phyloP scores from a whole-genome alignment of 352 stramenopile species.

The Pythium biforme region DNA sequence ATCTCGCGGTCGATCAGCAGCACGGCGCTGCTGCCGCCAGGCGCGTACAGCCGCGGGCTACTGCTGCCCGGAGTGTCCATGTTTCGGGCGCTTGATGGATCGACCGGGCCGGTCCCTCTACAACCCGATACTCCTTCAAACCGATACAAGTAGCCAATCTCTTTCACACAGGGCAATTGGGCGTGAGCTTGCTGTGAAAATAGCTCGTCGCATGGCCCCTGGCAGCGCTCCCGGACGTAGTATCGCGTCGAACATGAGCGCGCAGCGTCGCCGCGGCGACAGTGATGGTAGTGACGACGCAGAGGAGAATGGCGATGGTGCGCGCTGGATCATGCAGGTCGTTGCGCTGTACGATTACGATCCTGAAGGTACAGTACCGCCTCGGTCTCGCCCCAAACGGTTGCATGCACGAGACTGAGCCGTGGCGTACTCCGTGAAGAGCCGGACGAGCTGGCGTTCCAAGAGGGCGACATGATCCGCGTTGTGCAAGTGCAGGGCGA shows the following conservation, averaged over 20 bases:
- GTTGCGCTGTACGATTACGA: conserved; percentile 63
- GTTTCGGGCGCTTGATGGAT: too few species aligned
- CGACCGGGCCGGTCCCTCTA: conserved; percentile 1
- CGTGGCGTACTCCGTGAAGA: conserved; percentile 29
- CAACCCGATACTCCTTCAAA: background rate
- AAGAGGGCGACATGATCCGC: conserved; percentile 41
- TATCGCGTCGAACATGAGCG: conserved; percentile 5
- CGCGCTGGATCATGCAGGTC: conserved; percentile 42
- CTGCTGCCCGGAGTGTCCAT: background rate
- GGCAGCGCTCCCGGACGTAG: too few species aligned
- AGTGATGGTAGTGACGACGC: background rate
- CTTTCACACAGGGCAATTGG: too few species aligned
- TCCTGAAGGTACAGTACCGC: conserved; percentile 38
- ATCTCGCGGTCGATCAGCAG: conserved; percentile 59
- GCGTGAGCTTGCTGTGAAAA: conserved; percentile 8
- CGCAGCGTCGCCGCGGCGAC: background rate
- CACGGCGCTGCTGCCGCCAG: conserved; percentile 24
- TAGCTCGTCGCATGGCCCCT: conserved; percentile 3
- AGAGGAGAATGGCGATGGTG: background rate
- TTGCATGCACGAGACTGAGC: background rate
- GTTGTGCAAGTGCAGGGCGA: conserved; percentile 57
- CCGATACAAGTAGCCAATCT: background rate
- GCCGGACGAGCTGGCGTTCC: conserved; percentile 52
- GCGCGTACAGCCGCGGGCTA: background rate
- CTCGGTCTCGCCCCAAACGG: too few species aligned